Conservation (phyloP, 179 eudicot species). For the Spergularia azorica region DNA sequence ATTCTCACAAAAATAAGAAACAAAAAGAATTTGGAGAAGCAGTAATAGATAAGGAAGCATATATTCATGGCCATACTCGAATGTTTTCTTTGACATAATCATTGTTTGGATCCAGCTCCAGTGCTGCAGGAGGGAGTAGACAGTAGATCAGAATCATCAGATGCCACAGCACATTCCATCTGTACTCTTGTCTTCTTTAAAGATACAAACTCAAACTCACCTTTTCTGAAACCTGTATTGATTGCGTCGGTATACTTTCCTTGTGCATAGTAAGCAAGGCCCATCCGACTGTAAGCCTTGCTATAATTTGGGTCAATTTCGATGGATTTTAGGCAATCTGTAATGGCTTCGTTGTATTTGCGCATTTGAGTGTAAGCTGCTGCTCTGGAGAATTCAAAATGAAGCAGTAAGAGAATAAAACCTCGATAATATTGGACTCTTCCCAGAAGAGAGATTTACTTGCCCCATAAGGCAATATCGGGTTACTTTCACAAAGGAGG, state of each 20-base stretch:
- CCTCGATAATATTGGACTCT: neutral
- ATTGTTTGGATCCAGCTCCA: constrained; percentile 85
- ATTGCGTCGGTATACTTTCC: constrained; percentile 88
- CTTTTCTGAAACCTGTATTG: constrained; percentile 72
- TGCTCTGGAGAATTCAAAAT: constrained; percentile 56
- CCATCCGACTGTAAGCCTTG: constrained; percentile 96
- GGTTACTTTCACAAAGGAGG: neutral
- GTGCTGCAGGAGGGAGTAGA: constrained; percentile 51
- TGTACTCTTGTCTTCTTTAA: no score
- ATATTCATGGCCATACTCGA: constrained; percentile 47
- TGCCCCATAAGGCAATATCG: no score
- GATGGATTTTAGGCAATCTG: constrained; percentile 72
- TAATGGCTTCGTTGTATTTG: constrained; percentile 65
- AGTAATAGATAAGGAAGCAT: constrained; percentile 13
- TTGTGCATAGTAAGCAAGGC: constrained; percentile 87
- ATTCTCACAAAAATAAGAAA: constrained; percentile 20
- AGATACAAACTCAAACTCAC: constrained; percentile 36
- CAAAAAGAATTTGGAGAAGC: constrained; percentile 7
- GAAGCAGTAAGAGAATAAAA: constrained; percentile 5
- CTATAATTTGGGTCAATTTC: constrained; percentile 84
- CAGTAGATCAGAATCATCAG: constrained; percentile 22
- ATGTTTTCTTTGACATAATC: constrained; percentile 77
- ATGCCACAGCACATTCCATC: constrained; percentile 5
- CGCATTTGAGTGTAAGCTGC: constrained; percentile 88
- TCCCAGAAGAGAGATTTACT: no score